A percentile compares a stretch with the other conserved stretches of the same genome.
Conservation (phyloP, 768 basidiomycete species). For the Kondoa malvinella region DNA sequence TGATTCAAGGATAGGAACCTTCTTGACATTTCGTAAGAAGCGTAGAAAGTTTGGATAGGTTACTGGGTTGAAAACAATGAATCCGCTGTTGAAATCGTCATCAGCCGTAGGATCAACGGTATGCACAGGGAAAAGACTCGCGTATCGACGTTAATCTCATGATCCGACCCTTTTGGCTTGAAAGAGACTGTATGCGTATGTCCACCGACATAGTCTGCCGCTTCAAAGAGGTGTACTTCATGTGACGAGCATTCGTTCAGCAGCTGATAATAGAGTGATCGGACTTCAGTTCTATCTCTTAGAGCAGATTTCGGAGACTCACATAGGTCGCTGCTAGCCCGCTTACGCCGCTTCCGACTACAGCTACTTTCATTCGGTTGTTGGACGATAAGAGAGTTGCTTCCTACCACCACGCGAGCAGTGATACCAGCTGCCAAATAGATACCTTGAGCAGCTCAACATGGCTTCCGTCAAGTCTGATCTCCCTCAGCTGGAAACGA, state of each 20-base stretch:
- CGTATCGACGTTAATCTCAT: conserved; percentile 50
- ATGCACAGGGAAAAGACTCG: conserved; percentile 33
- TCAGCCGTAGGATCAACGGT: neutral
- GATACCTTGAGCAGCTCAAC: neutral
- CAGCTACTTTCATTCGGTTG: conserved; percentile 38
- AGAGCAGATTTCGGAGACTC: neutral
- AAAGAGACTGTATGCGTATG: conserved; percentile 60
- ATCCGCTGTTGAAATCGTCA: conserved; percentile 10
- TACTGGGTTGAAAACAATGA: conserved; percentile 60
- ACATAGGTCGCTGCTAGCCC: conserved; percentile 66
- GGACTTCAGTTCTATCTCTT: conserved; percentile 25
- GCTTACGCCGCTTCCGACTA: conserved; percentile 60
- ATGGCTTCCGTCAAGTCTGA: neutral
- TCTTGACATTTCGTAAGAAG: conserved; percentile 42
- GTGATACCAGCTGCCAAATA: neutral
- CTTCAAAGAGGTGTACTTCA: conserved; percentile 58
- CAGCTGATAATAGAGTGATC: conserved; percentile 32
- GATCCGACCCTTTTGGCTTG: conserved; percentile 29
- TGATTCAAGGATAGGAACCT: conserved; percentile 43
- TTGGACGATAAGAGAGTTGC: neutral
- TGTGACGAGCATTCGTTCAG: conserved; percentile 58
- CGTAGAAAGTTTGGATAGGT: conserved; percentile 65
- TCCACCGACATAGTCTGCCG: conserved; percentile 50
- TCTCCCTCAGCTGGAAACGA: neutral
- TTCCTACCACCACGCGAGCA: neutral